Evolutionary conservation across 176 grass and related monocot species (phyloP).

Genomic region (Rhipidocladum racemiflorum): DNA sequence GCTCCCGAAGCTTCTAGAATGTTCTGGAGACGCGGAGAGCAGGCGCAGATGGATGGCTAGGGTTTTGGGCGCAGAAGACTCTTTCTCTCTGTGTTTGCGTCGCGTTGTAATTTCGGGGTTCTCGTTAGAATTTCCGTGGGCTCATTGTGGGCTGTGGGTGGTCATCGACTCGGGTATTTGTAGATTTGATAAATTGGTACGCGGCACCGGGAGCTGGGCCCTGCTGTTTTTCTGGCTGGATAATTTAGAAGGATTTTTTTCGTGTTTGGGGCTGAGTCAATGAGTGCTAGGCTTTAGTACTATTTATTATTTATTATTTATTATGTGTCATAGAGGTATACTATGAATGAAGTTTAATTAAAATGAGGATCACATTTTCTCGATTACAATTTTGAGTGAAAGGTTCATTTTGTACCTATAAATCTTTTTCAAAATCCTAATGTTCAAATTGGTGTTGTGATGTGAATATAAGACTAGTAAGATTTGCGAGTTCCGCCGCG

Average conservation of each 20-base stretch:
- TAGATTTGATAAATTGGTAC: conserved; percentile 17
- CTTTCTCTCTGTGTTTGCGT: neutral
- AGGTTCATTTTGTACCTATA: neutral
- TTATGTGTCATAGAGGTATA: no score
- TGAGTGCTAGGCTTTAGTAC: no score
- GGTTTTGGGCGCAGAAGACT: conserved; percentile 48
- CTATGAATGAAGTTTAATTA: neutral
- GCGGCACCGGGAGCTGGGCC: neutral
- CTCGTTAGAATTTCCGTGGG: conserved; percentile 9
- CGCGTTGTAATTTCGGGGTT: neutral
- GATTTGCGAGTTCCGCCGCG: no score
- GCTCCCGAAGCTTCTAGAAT: conserved; percentile 27
- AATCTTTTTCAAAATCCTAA: neutral
- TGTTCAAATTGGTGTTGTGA: neutral
- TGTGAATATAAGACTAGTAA: neutral
- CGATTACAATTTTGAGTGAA: neutral
- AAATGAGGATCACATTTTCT: neutral
- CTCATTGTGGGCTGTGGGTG: neutral
- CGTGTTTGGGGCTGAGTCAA: neutral
- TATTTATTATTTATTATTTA: no score
- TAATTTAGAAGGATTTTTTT: neutral
- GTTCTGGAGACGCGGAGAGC: conserved; percentile 17
- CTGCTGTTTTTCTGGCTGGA: neutral
- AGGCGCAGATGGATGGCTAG: conserved; percentile 34
- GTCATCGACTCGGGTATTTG: neutral